Evolutionary conservation across 2,329 filamentous ascomycete genomes (phyloP), one percentile per base, ranked within the genome.

Genomic region (Cucurbitaria berberidis): DNA sequence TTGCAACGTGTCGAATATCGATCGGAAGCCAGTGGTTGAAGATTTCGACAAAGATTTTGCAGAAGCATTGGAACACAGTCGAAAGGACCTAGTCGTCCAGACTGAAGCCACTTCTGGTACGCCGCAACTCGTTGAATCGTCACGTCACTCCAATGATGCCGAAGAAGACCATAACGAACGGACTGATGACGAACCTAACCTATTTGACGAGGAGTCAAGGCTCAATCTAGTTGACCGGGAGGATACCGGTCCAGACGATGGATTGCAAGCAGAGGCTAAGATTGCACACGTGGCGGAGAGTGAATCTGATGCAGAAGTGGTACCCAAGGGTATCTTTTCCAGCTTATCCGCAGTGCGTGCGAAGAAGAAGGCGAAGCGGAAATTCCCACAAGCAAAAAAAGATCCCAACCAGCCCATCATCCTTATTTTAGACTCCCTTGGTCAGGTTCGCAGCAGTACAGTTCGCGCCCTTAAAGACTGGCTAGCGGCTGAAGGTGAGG

Each of bases 381-480:
- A 59, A n/a, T 43, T 55, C 1, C 21, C 53, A 5, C 32, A 30
- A 5, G 64, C 55, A 21, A 78, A 70, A 45, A 73, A 65, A 51
- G 66, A 75, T 26, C 60, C 70, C 0, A 51, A 73, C 6, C 61
- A 74, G 46, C 86, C 91, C 1, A 84, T 85, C 30, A 92, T 98
- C 57, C 87, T 98, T 59, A 91, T 91, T 0, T 83, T 98, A 22
- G 95, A 99, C 73, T 98, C 95, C 0, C 81, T 98, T 1, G 87
- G 86, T n/a, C 66, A 74, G 4, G 40, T 93, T 62, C 79, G 83
- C 1, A 64, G 51, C 5, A 76, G 80, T 0, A 89, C 91, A 5
- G 85, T 89, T 57, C 82, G 74, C 41, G 82, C 83, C 30, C 78
- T 99, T 26, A 92, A 88, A 66, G 83, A 90, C 22, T 98, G 96